Evolutionary conservation across 2,329 filamentous ascomycete genomes (phyloP).

Genomic region (Paraphaeosphaeria minitans): DNA sequence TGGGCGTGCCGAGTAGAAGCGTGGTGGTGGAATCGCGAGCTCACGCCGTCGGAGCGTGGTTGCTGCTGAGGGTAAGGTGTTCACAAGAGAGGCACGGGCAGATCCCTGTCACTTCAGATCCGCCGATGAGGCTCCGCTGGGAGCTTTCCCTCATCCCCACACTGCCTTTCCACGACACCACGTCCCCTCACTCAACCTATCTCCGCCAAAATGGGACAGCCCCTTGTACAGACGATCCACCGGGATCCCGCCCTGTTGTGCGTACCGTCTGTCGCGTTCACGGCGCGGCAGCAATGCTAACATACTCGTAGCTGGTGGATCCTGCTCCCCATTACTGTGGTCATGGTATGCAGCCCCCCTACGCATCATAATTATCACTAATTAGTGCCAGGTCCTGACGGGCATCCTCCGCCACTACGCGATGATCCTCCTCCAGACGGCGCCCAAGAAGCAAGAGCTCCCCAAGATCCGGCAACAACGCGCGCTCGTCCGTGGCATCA

Average conservation of each 20-base stretch:
- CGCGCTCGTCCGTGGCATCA: conserved; percentile 80
- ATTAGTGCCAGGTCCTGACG: conserved; percentile 71
- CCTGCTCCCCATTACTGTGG: conserved; percentile 92
- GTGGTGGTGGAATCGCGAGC: conserved; percentile 9
- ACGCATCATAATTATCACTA: conserved; percentile 15
- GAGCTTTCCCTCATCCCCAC: conserved; percentile 31
- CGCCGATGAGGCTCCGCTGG: conserved; percentile 35
- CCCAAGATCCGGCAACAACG: conserved; percentile 82
- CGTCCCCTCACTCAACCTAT: conserved; percentile 17
- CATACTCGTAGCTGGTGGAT: conserved; percentile 85
- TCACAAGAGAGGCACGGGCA: conserved; percentile 34
- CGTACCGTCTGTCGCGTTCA: conserved; percentile 43
- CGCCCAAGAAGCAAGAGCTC: conserved; percentile 81
- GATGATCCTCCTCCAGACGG: conserved; percentile 82
- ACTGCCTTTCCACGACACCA: conserved; percentile 20
- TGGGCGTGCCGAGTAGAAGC: neutral
- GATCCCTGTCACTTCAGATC: conserved; percentile 35
- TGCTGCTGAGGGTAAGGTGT: conserved; percentile 43
- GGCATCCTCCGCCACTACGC: conserved; percentile 96
- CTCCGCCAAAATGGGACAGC: conserved; percentile 72
- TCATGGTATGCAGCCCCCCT: conserved; percentile 70
- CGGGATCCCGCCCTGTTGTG: conserved; percentile 98
- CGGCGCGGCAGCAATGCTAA: conserved; percentile 24
- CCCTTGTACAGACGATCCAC: conserved; percentile 92
- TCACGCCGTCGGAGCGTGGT: conserved; percentile 15